Evolutionary conservation across 768 basidiomycete genomes (phyloP).

Genomic region (Podaxis sp.): DNA sequence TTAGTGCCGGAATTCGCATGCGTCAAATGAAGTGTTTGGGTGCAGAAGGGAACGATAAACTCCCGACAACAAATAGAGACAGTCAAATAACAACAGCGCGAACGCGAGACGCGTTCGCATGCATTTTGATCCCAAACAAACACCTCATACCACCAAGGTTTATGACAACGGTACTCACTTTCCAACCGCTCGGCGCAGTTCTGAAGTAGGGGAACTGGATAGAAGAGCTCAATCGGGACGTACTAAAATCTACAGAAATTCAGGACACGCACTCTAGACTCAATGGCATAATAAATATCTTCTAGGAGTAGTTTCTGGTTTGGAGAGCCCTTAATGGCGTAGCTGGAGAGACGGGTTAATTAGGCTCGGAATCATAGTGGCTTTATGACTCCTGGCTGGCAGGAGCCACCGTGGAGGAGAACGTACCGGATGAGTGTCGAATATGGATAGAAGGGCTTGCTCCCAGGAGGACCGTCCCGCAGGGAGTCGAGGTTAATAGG

Average conservation of each 20-base stretch:
- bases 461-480: conserved; percentile 84
- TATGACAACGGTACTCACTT: conserved; percentile 50
- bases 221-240: conserved; percentile 18
- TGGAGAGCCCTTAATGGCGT: conserved; percentile 89
- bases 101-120: conserved; percentile 42
- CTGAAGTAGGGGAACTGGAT: conserved; percentile 85
- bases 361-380: conserved; percentile 14
- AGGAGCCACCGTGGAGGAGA: not conserved
- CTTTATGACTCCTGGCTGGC: not conserved
- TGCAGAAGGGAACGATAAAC: conserved; percentile 35
- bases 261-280: conserved; percentile 67
- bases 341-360: conserved; percentile 43
- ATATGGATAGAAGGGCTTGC: conserved; percentile 90
- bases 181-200: conserved; percentile 88
- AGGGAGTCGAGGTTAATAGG: conserved; percentile 87
- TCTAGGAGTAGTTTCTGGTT: conserved; percentile 83
- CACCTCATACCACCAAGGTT: conserved; percentile 7
- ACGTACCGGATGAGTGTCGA: conserved; percentile 86
- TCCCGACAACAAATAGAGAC: conserved; percentile 56
- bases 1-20: conserved; percentile 29
- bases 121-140: conserved; percentile 20
- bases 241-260: conserved; percentile 7
- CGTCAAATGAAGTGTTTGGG: conserved; percentile 26
- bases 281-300: conserved; percentile 91
- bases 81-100: conserved; percentile 69